phyloP scores from a whole-genome alignment of 2,329 filamentous ascomycete species.

The Aspergillus melleus region DNA sequence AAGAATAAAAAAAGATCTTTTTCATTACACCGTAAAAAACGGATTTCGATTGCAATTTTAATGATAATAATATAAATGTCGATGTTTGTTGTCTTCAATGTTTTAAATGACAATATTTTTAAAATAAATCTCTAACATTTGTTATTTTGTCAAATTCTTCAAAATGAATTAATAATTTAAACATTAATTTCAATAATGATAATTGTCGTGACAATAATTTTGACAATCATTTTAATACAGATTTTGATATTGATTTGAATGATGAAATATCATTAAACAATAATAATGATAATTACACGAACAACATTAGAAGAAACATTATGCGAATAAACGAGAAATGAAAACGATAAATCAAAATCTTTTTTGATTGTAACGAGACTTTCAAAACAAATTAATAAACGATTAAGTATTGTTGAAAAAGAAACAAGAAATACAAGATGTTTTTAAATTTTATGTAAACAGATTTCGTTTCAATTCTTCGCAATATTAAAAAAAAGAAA shows the following conservation, averaged over 20 bases:
- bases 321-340: not conserved
- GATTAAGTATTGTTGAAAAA: not conserved
- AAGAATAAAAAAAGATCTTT: not conserved
- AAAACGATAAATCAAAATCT: not conserved
- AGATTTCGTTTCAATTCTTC: not conserved
- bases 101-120: not conserved
- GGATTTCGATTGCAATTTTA: not conserved
- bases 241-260: not conserved
- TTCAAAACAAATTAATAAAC: not conserved
- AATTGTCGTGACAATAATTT: not conserved
- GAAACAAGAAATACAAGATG: not conserved
- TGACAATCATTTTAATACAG: not conserved
- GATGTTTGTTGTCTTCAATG: not conserved
- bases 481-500: not conserved
- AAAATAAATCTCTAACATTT: not conserved
- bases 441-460: not conserved
- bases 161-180: not conserved
- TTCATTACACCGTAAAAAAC: not conserved
- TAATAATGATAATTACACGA: not conserved
- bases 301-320: not conserved
- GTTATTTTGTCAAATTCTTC: not conserved
- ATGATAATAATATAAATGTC: not conserved
- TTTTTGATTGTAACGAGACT: no score
- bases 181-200: not conserved
- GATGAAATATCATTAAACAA: not conserved